Evolutionary conservation across 2,329 filamentous ascomycete species (phyloP).

Genomic region (Cyanodermella asteris): DNA sequence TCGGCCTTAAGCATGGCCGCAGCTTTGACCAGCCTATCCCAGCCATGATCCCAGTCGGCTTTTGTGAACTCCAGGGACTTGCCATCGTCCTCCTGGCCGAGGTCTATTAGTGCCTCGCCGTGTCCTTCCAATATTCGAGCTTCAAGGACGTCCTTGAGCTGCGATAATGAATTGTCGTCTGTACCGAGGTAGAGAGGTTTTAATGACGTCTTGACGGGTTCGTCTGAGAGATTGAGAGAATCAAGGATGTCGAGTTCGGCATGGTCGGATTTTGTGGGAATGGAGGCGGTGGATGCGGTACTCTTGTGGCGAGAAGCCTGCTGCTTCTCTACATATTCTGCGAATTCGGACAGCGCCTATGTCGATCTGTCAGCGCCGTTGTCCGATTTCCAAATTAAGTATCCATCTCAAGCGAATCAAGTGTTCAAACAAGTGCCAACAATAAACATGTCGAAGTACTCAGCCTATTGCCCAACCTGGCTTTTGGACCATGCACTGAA

Average conservation of each 20-base stretch:
- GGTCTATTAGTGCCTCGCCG: slow-evolving; percentile 75
- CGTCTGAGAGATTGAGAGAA: slow-evolving; percentile 50
- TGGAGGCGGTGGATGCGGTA: slow-evolving; percentile 17
- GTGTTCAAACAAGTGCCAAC: slow-evolving; percentile 2
- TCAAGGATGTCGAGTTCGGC: slow-evolving; percentile 84
- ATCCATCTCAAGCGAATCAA: too few relatives aligned
- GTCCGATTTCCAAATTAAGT: too few relatives aligned
- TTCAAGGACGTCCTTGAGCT: slow-evolving; percentile 43
- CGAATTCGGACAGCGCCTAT: slow-evolving; percentile 78
- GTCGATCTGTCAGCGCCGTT: too few relatives aligned
- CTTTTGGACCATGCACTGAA: too few relatives aligned
- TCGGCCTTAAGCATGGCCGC: slow-evolving; percentile 47
- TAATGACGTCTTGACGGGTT: slow-evolving; percentile 42
- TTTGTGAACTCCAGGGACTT: slow-evolving; percentile 59
- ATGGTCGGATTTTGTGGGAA: slow-evolving; percentile 40
- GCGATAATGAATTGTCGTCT: slow-evolving; percentile 31
- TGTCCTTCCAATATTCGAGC: slow-evolving; percentile 59
- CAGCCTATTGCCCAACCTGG: too few relatives aligned
- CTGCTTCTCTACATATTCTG: slow-evolving; percentile 91
- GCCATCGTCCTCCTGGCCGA: slow-evolving; percentile 77
- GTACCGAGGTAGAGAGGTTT: slow-evolving; percentile 52
- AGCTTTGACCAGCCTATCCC: slow-evolving; percentile 41
- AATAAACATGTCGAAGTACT: too few relatives aligned
- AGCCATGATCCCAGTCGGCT: slow-evolving; percentile 53
- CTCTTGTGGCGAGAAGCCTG: slow-evolving; percentile 36